phyloP scores from a whole-genome alignment of 495 filamentous ascomycete genomes.

The Hapsidospora chrysogenum region DNA sequence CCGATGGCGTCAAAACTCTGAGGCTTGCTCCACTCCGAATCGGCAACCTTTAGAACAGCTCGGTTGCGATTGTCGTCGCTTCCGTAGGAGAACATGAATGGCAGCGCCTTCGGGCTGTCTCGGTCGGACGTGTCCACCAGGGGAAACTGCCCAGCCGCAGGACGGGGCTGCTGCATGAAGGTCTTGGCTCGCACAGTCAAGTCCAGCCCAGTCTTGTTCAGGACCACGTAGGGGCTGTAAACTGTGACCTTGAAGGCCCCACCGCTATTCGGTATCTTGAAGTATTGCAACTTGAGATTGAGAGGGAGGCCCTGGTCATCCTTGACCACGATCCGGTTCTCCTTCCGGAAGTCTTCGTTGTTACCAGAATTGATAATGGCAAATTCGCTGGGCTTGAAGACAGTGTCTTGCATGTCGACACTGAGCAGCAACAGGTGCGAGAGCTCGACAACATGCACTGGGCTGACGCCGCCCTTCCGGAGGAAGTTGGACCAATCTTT shows the following conservation, averaged over 20 bases:
- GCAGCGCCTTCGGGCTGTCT: constrained; percentile 48
- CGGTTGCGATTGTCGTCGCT: constrained; percentile 80
- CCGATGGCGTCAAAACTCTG: constrained; percentile 98
- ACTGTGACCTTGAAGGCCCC: constrained; percentile 92
- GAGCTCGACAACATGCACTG: constrained; percentile 89
- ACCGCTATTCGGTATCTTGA: constrained; percentile 78
- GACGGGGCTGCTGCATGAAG: constrained; percentile 64
- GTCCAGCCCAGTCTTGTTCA: constrained; percentile 87
- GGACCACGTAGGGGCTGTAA: constrained; percentile 80
- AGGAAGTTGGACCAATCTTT: constrained; percentile 99
- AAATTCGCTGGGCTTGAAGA: constrained; percentile 90
- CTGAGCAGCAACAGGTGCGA: constrained; percentile 86
- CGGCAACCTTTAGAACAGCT: constrained; percentile 67
- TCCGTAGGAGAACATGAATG: constrained; percentile 90
- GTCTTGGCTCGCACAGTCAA: constrained; percentile 81
- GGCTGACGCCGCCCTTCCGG: constrained; percentile 86
- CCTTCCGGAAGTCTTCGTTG: constrained; percentile 76
- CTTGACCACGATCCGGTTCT: constrained; percentile 61
- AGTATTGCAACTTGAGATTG: constrained; percentile 79
- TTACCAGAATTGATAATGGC: constrained; percentile 85
- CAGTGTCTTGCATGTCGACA: constrained; percentile 88
- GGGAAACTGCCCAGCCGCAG: constrained; percentile 60
- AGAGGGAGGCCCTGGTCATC: constrained; percentile 66
- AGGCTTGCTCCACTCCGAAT: constrained; percentile 89
- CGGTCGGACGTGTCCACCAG: constrained; percentile 17